These are phyloP conservation scores for Juglanconis oblonga DNA, from an alignment of 2,329 filamentous ascomycete genomes.

Conservation along the genomic window DNA sequence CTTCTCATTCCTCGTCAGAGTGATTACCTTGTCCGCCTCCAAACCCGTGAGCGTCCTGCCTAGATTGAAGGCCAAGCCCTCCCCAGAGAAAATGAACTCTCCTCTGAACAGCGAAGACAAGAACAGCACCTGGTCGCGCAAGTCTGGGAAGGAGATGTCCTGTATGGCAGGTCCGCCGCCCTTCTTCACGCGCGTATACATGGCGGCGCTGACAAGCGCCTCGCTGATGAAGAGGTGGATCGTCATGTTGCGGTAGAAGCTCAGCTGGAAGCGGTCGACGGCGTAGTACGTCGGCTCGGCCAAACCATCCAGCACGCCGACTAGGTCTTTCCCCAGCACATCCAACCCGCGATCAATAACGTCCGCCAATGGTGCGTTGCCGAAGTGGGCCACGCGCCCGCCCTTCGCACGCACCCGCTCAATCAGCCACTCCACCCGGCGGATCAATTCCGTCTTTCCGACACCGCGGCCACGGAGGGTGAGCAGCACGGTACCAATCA, in stretches of 20 bases:
- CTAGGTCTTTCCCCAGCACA: conserved; percentile 84
- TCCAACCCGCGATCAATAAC: conserved; percentile 89
- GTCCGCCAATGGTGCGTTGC: conserved; percentile 70
- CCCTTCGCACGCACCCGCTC: conserved; percentile 79
- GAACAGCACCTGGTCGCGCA: conserved; percentile 80
- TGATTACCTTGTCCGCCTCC: conserved; percentile 75
- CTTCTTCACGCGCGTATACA: conserved; percentile 88
- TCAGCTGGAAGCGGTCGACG: conserved; percentile 93
- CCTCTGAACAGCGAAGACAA: conserved; percentile 90
- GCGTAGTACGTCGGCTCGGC: conserved; percentile 92
- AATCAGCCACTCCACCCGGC: conserved; percentile 87
- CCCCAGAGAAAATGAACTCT: conserved; percentile 94
- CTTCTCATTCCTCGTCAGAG: conserved; percentile 55
- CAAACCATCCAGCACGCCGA: conserved; percentile 74
- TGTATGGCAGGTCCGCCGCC: conserved; percentile 83
- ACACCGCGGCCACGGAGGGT: conserved; percentile 90
- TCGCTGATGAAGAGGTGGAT: conserved; percentile 97
- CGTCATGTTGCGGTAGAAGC: conserved; percentile 99
- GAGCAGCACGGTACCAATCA: conserved; percentile 90
- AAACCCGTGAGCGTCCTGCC: conserved; percentile 75
- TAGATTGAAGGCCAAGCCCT: conserved; percentile 77
- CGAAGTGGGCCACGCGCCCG: conserved; percentile 91
- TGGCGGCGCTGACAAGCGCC: conserved; percentile 80
- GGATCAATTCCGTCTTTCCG: conserved; percentile 78
- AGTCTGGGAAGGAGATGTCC: conserved; percentile 69